Conservation (phyloP, 805 yeast species). For the Blastobotrys terrestris region DNA sequence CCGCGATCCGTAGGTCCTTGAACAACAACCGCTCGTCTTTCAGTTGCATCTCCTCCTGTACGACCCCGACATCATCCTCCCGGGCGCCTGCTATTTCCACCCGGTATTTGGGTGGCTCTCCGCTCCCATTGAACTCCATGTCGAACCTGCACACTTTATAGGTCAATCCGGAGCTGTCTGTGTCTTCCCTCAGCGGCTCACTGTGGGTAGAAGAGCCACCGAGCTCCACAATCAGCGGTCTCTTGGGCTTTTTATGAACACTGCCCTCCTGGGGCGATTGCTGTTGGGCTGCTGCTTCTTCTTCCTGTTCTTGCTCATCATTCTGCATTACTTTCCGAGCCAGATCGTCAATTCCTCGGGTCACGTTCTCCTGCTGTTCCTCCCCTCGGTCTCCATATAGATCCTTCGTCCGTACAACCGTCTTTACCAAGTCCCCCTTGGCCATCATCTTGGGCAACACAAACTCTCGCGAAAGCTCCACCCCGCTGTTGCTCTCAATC, state of each 20-base stretch:
- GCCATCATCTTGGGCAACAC: conserved; percentile 63
- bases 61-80: neutral
- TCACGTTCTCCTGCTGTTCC: conserved; percentile 1
- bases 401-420: conserved; percentile 26
- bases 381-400: conserved; percentile 1
- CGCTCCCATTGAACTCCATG: neutral
- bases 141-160: neutral
- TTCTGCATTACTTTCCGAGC: neutral
- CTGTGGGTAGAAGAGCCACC: neutral
- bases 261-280: neutral
- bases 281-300: no score
- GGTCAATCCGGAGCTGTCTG: neutral
- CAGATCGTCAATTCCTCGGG: conserved; percentile 29
- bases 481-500: conserved; percentile 50
- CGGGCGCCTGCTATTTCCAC: neutral
- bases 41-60: neutral
- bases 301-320: neutral
- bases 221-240: neutral
- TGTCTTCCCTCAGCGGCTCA: neutral
- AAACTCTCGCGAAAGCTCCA: conserved; percentile 53
- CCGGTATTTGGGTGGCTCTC: neutral
- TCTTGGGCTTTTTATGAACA: neutral
- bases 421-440: conserved; percentile 54
- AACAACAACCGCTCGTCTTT: neutral
- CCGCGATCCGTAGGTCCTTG: neutral